Conservation (phyloP, 192 early-diverging fungal species). For the Entomortierella beljakovae region DNA sequence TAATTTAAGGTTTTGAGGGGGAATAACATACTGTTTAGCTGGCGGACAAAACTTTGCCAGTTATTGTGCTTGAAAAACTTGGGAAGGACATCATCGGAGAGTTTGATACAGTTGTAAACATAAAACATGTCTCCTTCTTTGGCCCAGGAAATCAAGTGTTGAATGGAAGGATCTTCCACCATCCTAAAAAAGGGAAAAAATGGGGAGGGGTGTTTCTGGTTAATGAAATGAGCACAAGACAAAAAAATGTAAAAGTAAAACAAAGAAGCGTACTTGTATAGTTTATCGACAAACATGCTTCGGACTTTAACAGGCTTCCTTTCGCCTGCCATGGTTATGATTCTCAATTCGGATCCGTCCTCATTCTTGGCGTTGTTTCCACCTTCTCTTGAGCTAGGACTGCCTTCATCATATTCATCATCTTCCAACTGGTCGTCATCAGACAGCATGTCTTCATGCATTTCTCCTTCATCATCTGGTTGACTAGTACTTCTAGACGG, state of each 20-base stretch:
- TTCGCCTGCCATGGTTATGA: neutral
- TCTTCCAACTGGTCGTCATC: slow-evolving; percentile 28
- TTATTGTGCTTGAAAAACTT: slow-evolving; percentile 94
- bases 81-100: slow-evolving; percentile 81
- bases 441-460: slow-evolving; percentile 21
- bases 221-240: neutral
- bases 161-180: slow-evolving; percentile 74
- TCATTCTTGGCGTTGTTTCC: neutral
- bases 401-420: slow-evolving; percentile 15
- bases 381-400: slow-evolving; percentile 17
- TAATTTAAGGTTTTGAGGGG: no score
- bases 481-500: slow-evolving; percentile 5
- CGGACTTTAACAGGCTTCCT: slow-evolving; percentile 35
- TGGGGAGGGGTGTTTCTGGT: neutral
- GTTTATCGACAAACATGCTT: slow-evolving; percentile 47
- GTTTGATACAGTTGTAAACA: slow-evolving; percentile 88
- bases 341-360: neutral
- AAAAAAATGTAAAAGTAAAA: neutral
- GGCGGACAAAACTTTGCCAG: slow-evolving; percentile 91
- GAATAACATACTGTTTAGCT: slow-evolving; percentile 76
- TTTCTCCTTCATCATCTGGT: slow-evolving; percentile 9
- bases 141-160: slow-evolving; percentile 81
- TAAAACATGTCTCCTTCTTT: slow-evolving; percentile 86
- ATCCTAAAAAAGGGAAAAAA: slow-evolving; percentile 59
- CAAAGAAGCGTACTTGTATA: slow-evolving; percentile 15